Evolutionary conservation across 495 filamentous ascomycete species (phyloP).

Genomic region (Neurospora africana): DNA sequence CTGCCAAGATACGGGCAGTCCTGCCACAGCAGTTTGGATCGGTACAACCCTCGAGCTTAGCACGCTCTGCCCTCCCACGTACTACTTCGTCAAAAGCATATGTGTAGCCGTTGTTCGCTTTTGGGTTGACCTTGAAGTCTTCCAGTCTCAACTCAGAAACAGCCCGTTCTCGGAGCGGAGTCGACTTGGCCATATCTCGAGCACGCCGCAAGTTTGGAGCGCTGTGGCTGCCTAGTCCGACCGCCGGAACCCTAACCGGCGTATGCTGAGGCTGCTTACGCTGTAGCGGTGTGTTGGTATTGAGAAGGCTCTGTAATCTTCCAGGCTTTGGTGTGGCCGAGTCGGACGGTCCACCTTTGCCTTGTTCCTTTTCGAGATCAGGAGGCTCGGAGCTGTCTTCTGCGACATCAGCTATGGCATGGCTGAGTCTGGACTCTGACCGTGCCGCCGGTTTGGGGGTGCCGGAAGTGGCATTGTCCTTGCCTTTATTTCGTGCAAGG

Average conservation of each 20-base stretch:
- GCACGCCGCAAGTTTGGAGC: not conserved
- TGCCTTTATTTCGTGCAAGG: not conserved
- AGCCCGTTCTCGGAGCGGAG: slow-evolving; percentile 40
- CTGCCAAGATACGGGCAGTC: slow-evolving; percentile 55
- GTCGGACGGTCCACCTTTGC: not conserved
- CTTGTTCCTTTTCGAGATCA: not conserved
- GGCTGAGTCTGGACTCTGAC: not conserved
- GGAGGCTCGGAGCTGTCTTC: not conserved
- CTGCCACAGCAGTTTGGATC: slow-evolving; percentile 67
- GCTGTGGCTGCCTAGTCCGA: not conserved
- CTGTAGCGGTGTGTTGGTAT: not conserved
- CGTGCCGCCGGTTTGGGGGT: not conserved
- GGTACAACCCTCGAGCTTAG: slow-evolving; percentile 68
- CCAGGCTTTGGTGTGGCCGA: not conserved
- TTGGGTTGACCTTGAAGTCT: slow-evolving; percentile 81
- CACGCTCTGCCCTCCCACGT: slow-evolving; percentile 61
- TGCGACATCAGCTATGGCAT: not conserved
- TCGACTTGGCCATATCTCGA: slow-evolving; percentile 19
- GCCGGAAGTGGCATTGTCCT: not conserved
- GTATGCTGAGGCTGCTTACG: not conserved
- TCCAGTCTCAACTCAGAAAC: slow-evolving; percentile 41
- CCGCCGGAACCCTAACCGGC: not conserved
- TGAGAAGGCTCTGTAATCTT: slow-evolving; percentile 9
- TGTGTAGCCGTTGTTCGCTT: slow-evolving; percentile 57
- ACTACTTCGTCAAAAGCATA: slow-evolving; percentile 70